phyloP scores from a whole-genome alignment of 2,329 filamentous ascomycete species.

The Sclerotinia sclerotiorum region DNA sequence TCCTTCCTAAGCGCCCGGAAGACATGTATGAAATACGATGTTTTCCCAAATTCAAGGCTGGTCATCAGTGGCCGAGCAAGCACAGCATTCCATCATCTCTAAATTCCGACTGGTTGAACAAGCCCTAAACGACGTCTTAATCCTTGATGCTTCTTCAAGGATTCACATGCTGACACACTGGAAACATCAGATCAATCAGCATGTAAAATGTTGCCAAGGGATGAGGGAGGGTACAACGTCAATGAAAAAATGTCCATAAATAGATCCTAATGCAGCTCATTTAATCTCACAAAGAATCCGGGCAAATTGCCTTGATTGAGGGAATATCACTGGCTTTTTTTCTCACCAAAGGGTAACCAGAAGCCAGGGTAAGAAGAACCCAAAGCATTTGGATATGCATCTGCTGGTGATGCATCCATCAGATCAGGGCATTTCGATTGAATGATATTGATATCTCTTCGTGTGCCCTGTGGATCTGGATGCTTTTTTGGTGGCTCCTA shows the following conservation, averaged over 20 bases:
- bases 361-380: background rate
- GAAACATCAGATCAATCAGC: slow-evolving; percentile 20
- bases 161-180: slow-evolving; percentile 18
- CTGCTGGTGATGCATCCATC: slow-evolving; percentile 1
- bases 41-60: slow-evolving; percentile 2
- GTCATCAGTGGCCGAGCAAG: slow-evolving; percentile 19
- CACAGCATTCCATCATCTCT: slow-evolving; percentile 5
- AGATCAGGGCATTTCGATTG: background rate
- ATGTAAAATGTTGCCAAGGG: slow-evolving; percentile 9
- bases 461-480: slow-evolving; percentile 3
- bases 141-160: slow-evolving; percentile 16
- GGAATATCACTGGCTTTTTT: slow-evolving; percentile 6
- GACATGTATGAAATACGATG: slow-evolving; percentile 14
- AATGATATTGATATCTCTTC: background rate
- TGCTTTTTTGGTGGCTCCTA: background rate
- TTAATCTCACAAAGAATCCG: slow-evolving; percentile 16
- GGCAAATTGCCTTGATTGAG: slow-evolving; percentile 14
- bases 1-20: slow-evolving; percentile 18
- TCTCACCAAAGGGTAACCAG: background rate
- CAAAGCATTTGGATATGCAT: background rate
- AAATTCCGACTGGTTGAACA: slow-evolving; percentile 17
- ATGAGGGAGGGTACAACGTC: background rate
- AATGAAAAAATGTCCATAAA: slow-evolving; percentile 14
- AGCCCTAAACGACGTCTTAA: slow-evolving; percentile 18
- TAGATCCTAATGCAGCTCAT: slow-evolving; percentile 20